Evolutionary conservation across 208 protist genomes (phyloP), one percentile per base, ranked within the genome.

Genomic region (Acanthamoeba sp.): DNA sequence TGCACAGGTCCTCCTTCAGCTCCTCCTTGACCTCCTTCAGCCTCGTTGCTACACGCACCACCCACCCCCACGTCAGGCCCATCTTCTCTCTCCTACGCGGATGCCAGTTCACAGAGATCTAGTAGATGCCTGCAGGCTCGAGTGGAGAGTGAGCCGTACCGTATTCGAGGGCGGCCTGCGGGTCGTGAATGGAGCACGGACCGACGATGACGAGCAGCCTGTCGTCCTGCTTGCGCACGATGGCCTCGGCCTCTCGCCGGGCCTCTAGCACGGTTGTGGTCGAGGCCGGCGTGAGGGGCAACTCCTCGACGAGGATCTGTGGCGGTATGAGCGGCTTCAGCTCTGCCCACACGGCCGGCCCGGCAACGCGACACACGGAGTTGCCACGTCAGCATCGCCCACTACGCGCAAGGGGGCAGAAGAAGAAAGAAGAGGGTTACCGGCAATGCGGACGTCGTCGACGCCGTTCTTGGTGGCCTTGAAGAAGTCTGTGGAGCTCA

Each of bases 121-220:
- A n/a, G n/a, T n/a, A n/a, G 45, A 4, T 50, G 45, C 45, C 12
- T 16, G 45, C 45, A 16, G 12, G 76, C 38, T 45, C n/a, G 22
- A 52, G 27, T 55, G 38, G 64, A 36, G 10, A 29, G n/a, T 29
- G 29, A 18, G n/a, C 24, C 55, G 32, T 50, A 73, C 93, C 97
- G 64, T 98, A 98, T 45, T 98, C 97, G 36, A 97, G 42, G 22
- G 97, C 96, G 20, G 97, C 97, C 27, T 94, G 90, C 16, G 93
- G 34, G 95, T 98, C 97, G 89, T 98, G 97, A 32, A 98, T 97
- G 36, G 96, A 96, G 85, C 97, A 98, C 18, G 97, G 97, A 7
- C 97, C 97, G n/a, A 97, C 94, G 18, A 98, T 85, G 52, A 98
- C 97, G 20, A 98, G 34, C 18, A 98, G 91, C 20, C 97, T 32